Base-by-base conservation (phyloP, 768 basidiomycete species). In the Boletus rubescentipes region DNA sequence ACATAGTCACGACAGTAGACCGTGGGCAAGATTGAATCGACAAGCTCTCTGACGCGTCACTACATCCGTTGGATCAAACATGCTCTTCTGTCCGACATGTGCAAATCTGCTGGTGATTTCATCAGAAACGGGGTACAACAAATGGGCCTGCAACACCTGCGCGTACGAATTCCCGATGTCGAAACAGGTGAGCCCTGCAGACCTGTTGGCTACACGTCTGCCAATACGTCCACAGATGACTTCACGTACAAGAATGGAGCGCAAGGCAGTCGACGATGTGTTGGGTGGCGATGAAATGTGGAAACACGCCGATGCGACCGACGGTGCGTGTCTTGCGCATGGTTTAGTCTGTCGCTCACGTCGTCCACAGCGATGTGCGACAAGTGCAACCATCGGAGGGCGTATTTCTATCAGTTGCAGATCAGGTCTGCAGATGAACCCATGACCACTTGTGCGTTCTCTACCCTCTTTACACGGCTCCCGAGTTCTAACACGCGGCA, bases 71-170 rank as follows among this genome's bases (percentile, higher is more conserved):
- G 26, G 26, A 26, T 26, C 34, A n/a, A n/a, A 15, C 21, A 53
- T 96, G 92, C 78, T 95, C 34, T 96, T 96, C 77, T 98, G 96
- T 68, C 96, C 96, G 30, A 91, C 87, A 49, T 98, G 96, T 65
- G 85, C 91, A 29, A 98, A 98, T 70, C 77, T 92, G 40, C 81
- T 95, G 15, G 79, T 88, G 41, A 85, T 92, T 45, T 89, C 87
- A 5, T 76, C 82, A 7, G 87, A 89, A 55, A 85, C 86, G 0
- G 87, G 89, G 1, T 86, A 85, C 68, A 90, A 96, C 74, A 93
- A 93, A 77, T 96, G 92, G 89, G 86, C 87, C 0, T 98, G 94
- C 67, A 90, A 91, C 61, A 86, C 89, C 2, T 98, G 97, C 67
- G 87, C 97, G 4, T 99, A 98, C 67, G 92, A 98, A 65, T 98